Percentiles rank a stretch among this genome's conserved stretches.
Evolutionary conservation across 2,329 filamentous ascomycete species (phyloP).

Genomic region (Trichoderma polysporum): DNA sequence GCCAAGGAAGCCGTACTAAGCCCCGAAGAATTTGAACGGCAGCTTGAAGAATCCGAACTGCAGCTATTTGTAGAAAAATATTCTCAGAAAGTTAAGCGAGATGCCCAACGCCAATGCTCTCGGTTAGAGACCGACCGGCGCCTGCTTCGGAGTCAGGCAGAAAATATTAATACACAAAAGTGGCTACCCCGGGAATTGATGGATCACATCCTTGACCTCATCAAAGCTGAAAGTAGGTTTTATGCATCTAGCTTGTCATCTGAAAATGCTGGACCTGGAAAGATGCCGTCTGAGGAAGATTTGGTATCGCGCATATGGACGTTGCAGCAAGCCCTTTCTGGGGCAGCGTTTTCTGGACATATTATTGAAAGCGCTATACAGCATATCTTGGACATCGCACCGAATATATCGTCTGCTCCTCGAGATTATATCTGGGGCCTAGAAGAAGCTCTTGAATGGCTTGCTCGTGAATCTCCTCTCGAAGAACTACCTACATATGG

Average conservation of each 20-base stretch:
- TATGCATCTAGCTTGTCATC: conserved; percentile 49
- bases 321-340: conserved; percentile 68
- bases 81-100: conserved; percentile 73
- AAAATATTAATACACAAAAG: conserved; percentile 67
- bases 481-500: conserved; percentile 74
- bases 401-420: conserved; percentile 54
- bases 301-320: conserved; percentile 80
- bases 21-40: conserved; percentile 85
- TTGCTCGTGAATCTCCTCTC: conserved; percentile 71
- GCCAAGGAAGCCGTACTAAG: conserved; percentile 54
- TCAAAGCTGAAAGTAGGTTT: conserved; percentile 64
- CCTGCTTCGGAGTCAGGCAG: conserved; percentile 75
- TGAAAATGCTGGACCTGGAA: conserved; percentile 47
- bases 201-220: conserved; percentile 72
- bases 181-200: conserved; percentile 82
- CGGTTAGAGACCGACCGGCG: conserved; percentile 84
- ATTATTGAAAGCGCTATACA: conserved; percentile 64
- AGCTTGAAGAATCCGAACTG: conserved; percentile 86
- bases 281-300: conserved; percentile 71
- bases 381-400: conserved; percentile 65
- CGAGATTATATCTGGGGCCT: conserved; percentile 79
- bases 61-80: conserved; percentile 85
- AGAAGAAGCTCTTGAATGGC: conserved; percentile 85
- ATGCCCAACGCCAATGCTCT: conserved; percentile 71
- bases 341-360: conserved; percentile 65